Evolutionary conservation across 2,329 filamentous ascomycete species (phyloP), one percentile per base, ranked within the genome.

Genomic region (Triangularia verruculosa): DNA sequence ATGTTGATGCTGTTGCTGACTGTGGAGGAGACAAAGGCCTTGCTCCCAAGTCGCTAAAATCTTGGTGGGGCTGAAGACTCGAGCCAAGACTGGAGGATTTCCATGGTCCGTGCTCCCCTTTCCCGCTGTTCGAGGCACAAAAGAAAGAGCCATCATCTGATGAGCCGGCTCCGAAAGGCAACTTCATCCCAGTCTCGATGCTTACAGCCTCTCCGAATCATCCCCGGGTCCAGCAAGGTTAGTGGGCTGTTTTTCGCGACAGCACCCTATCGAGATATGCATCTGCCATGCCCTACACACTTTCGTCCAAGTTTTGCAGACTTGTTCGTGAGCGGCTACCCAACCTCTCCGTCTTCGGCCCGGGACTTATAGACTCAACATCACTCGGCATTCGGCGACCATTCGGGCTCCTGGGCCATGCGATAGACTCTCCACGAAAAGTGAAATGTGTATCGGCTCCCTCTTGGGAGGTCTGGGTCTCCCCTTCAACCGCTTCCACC

Each of bases 11-110:
- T 22, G 57, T 28, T 59, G 39, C n/a, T 32, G 57, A 47, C 11
- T 22, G 32, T 58, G 32, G 34, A 39, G 25, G 34, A 58, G 15
- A 22, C 43, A 59, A 59, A 59, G 57, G 7, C 39, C 57, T 59
- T 59, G 57, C 22, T 47, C 39, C 22, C 22, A 57, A 32, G 54
- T 51, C 34, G 22, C 27, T 28, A 28, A n/a, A 51, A 27, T 25
- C 24, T 4, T 47, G 28, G 39, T 17, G 34, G 34, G 57, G 22
- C 20, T 22, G 27, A 47, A 39, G 24, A 52, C 57, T 51, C 39
- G 22, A 59, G 24, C 57, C 25, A 59, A 54, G 51, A 25, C 24
- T 47, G 39, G 39, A 47, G 4, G 39, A 47, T 47, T 47, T 17
- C 7, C 39, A 47, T 47, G 39, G 39, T 12, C 39, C 39, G 39